phyloP scores from a whole-genome alignment of 257 asterid genomes.

The Buddleja alternifolia region DNA sequence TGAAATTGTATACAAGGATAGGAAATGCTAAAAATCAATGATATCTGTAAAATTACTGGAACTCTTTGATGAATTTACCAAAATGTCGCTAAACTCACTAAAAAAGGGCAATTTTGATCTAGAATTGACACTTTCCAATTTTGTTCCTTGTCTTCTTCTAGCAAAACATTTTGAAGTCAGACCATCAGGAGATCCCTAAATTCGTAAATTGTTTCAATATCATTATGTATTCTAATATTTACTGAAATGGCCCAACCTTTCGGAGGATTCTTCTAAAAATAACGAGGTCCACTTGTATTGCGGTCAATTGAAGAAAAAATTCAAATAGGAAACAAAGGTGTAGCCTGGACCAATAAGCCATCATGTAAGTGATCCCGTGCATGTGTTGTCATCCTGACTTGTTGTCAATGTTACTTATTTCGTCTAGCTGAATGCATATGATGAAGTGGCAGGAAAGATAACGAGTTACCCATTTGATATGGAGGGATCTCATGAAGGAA shows the following conservation, averaged over 20 bases:
- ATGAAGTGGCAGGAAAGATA: too few species aligned
- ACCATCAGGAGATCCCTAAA: not conserved
- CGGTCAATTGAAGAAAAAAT: not conserved
- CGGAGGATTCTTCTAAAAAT: not conserved
- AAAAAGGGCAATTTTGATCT: not conserved
- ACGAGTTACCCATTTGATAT: conserved; percentile 7
- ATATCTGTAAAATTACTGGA: not conserved
- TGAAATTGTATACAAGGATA: not conserved
- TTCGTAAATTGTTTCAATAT: not conserved
- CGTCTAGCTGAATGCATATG: not conserved
- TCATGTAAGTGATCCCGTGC: too few species aligned
- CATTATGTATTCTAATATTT: not conserved
- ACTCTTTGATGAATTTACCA: not conserved
- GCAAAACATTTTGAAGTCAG: not conserved
- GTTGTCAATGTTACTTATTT: too few species aligned
- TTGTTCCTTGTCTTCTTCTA: not conserved
- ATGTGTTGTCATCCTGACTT: not conserved
- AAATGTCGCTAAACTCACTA: not conserved
- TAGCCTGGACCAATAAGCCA: too few species aligned
- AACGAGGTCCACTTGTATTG: not conserved
- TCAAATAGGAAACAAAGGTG: not conserved
- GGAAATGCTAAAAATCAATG: not conserved
- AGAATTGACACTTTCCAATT: not conserved
- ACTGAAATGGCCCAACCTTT: not conserved
- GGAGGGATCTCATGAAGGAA: not conserved